Percentiles rank a stretch among this genome's conserved stretches.
Conservation (phyloP, 2,329 filamentous ascomycete genomes). For the Colletotrichum abscissum region DNA sequence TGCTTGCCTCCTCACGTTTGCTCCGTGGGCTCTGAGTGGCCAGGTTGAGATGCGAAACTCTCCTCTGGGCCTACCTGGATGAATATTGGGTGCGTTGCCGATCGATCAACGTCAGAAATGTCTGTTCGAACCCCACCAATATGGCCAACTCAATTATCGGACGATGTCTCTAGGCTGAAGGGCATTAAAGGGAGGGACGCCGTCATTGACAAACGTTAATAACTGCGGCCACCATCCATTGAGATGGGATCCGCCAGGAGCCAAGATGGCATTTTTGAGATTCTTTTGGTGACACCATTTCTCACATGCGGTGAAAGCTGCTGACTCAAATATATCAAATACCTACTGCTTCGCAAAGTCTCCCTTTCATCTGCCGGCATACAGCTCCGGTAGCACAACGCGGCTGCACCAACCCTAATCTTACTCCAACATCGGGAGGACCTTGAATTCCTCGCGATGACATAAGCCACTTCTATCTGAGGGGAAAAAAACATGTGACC, state of each 20-base stretch:
- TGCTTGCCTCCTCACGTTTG: constrained; percentile 21
- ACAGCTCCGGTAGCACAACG: constrained; percentile 15
- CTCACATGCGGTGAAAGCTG: neutral
- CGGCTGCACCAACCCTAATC: constrained; percentile 1
- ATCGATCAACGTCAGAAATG: constrained; percentile 33
- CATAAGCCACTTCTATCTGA: constrained; percentile 5
- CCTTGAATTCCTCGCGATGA: constrained; percentile 15
- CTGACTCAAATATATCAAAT: constrained; percentile 1
- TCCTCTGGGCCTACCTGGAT: constrained; percentile 3
- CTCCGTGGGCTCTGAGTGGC: constrained; percentile 7
- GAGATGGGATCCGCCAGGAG: neutral
- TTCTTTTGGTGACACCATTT: neutral
- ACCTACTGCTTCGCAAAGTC: constrained; percentile 12
- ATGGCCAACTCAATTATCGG: constrained; percentile 26
- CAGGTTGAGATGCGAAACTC: constrained; percentile 21
- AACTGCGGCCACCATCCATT: neutral
- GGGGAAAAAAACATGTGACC: constrained; percentile 15
- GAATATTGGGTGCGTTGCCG: constrained; percentile 4
- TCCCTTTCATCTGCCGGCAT: constrained; percentile 19
- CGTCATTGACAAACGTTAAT: neutral
- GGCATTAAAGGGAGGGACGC: constrained; percentile 16
- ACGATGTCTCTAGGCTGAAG: constrained; percentile 23
- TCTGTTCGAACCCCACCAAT: constrained; percentile 19
- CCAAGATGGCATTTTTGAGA: neutral
- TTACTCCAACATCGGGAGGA: constrained; percentile 17